Base-by-base conservation (phyloP, 1,139 yeast genomes). In the Diutina neorugosa region DNA sequence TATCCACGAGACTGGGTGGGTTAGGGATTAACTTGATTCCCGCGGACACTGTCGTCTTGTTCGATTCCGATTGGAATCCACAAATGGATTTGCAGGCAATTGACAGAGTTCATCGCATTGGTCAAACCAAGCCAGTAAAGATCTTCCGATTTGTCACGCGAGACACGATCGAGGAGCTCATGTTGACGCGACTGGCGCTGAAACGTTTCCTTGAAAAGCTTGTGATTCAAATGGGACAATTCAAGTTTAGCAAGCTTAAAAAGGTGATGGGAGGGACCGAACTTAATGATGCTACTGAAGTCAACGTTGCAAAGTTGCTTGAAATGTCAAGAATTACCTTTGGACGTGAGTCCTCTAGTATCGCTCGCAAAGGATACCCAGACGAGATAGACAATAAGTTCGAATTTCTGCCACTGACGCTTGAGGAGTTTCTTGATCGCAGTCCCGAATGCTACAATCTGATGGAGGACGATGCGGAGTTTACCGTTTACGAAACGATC, bases 41-140 rank as follows among this genome's bases (percentile, higher is more conserved):
- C 0, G 96, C 98, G 0, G 97, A 93, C 61, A 85, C 96, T 0
- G 98, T 93, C 1, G 80, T 93, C 3, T 63, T 93, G 16, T 90
- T 88, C 64, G 98, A 93, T 63, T 86, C 88, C 56, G 98, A 93
- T 64, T 91, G 98, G 96, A 93, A 93, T 62, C 98, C 98, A 0
- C 98, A 93, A 63, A 91, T 89, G 60, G 98, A 93, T 66, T 69
- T 90, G 52, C 98, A 93, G 65, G 98, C 98, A 0, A 93, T 93
- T 80, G 98, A 91, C 63, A 75, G 98, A 55, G 95, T 88, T 14
- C 98, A 93, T 65, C 74, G 98, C 63, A 88, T 93, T 55, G 98
- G 98, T 0, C 98, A 93, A 65, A 74, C 70, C 1, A 81, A 78
- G 53, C 96, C 96, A 0, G 96, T 90, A 2, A 75, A 88, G 50